phyloP scores from a whole-genome alignment of 75 land plant genomes.

The Selaginella moellendorffii region DNA sequence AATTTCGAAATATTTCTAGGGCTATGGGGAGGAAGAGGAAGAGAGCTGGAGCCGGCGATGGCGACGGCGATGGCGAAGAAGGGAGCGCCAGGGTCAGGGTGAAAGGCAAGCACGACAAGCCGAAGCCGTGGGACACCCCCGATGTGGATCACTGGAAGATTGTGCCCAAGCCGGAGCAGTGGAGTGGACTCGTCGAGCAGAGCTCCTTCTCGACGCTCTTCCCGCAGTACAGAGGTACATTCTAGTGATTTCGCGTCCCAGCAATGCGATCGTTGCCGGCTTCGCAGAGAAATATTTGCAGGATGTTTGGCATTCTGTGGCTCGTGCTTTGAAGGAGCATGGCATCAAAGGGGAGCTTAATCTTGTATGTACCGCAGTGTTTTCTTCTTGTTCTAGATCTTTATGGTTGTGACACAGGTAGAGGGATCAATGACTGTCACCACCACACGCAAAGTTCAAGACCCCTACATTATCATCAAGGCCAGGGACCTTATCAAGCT shows the following conservation, averaged over 20 bases:
- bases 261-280: too few species aligned
- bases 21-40: not conserved
- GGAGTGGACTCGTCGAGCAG: constrained; percentile 88
- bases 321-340: constrained; percentile 53
- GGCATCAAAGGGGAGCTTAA: constrained; percentile 56
- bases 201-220: constrained; percentile 78
- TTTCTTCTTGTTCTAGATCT: not conserved
- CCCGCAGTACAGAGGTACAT: constrained; percentile 78
- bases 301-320: constrained; percentile 73
- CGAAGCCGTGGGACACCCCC: constrained; percentile 89
- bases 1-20: not conserved
- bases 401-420: constrained; percentile 27
- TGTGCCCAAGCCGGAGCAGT: constrained; percentile 62
- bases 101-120: constrained; percentile 94
- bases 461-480: constrained; percentile 78
- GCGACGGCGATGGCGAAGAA: not conserved
- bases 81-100: constrained; percentile 22
- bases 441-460: constrained; percentile 81
- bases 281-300: constrained; percentile 89
- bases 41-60: not conserved
- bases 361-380: constrained; percentile 36
- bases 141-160: constrained; percentile 84
- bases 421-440: constrained; percentile 91
- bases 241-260: constrained; percentile 1
- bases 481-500: constrained; percentile 85